phyloP scores from a whole-genome alignment of 2,329 filamentous ascomycete species.

The Colletotrichum brevisporum region DNA sequence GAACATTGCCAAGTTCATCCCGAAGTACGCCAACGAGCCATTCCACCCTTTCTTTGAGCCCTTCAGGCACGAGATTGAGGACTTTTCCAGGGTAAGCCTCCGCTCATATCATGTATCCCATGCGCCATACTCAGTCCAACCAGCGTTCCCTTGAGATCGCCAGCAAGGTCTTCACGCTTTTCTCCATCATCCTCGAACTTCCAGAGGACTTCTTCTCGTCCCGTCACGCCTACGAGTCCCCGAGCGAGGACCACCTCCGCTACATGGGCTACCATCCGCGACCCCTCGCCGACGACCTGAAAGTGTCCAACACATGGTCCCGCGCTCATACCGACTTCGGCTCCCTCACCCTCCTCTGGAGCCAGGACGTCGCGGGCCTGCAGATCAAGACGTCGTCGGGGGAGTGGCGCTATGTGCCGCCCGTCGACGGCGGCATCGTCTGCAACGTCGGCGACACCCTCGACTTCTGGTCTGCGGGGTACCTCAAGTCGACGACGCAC shows the following conservation, averaged over 20 bases:
- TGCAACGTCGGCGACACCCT: conserved; percentile 57
- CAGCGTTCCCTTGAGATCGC: conserved; percentile 49
- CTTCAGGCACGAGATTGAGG: conserved; percentile 63
- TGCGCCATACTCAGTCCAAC: conserved; percentile 51
- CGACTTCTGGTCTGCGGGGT: conserved; percentile 48
- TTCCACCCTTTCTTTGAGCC: conserved; percentile 55
- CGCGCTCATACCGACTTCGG: conserved; percentile 66
- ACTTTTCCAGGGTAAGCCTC: conserved; percentile 59
- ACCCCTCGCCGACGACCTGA: conserved; percentile 55
- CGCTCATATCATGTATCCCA: conserved; percentile 25
- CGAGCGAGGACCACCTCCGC: conserved; percentile 68
- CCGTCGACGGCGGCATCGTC: conserved; percentile 60
- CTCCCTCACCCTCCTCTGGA: conserved; percentile 66
- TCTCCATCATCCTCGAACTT: conserved; percentile 66
- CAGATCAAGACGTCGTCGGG: conserved; percentile 59
- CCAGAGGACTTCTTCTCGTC: conserved; percentile 66
- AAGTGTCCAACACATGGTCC: conserved; percentile 45
- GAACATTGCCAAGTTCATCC: conserved; percentile 67
- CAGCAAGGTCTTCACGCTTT: conserved; percentile 46
- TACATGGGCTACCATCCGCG: conserved; percentile 69
- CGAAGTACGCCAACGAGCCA: conserved; percentile 51
- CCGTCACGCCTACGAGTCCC: conserved; percentile 64
- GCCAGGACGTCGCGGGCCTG: conserved; percentile 66
- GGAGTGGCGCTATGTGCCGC: conserved; percentile 60
- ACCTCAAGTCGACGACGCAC: conserved; percentile 53